phyloP scores from a whole-genome alignment of 2,329 filamentous ascomycete genomes.

The Colletotrichum eremochloae region DNA sequence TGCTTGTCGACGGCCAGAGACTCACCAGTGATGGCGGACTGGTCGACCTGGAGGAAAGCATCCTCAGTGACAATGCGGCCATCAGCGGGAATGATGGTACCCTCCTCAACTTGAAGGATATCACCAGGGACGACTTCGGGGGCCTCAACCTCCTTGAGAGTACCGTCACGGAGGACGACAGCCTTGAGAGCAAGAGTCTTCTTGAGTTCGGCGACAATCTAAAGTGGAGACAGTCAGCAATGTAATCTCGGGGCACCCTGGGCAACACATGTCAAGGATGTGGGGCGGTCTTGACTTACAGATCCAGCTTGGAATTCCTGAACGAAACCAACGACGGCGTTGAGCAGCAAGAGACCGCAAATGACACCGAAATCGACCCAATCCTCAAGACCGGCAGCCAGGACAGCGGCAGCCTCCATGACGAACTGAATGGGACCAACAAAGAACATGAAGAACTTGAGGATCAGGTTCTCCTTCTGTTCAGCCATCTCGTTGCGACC shows the following conservation, averaged over 20 bases:
- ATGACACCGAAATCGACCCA: constrained; percentile 97
- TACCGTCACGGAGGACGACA: constrained; percentile 85
- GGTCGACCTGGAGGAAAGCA: constrained; percentile 90
- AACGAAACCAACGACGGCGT: constrained; percentile 87
- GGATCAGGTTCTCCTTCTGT: constrained; percentile 85
- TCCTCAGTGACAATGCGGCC: constrained; percentile 87
- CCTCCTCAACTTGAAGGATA: constrained; percentile 91
- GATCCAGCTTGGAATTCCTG: constrained; percentile 92
- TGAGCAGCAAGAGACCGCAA: constrained; percentile 84
- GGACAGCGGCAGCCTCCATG: constrained; percentile 87
- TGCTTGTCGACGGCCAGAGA: constrained; percentile 93
- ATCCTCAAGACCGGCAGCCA: constrained; percentile 86
- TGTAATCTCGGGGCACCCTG: constrained; percentile 18
- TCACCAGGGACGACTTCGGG: constrained; percentile 90
- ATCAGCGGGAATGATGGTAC: constrained; percentile 91
- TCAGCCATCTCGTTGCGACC: constrained; percentile 91
- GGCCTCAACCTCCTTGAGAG: constrained; percentile 83
- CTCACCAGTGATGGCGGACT: constrained; percentile 92
- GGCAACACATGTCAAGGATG: constrained; percentile 36
- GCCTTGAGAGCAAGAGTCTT: constrained; percentile 91
- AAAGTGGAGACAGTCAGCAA: constrained; percentile 21
- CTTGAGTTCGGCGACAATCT: constrained; percentile 89
- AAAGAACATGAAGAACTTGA: constrained; percentile 88
- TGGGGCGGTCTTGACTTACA: constrained; percentile 35
- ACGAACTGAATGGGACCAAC: constrained; percentile 93